A percentile compares a stretch with the other conserved stretches of the same genome.
These are phyloP conservation scores for Helotiales sp. DNA, from an alignment of 2,329 filamentous ascomycete genomes.

Conservation along the genomic window DNA sequence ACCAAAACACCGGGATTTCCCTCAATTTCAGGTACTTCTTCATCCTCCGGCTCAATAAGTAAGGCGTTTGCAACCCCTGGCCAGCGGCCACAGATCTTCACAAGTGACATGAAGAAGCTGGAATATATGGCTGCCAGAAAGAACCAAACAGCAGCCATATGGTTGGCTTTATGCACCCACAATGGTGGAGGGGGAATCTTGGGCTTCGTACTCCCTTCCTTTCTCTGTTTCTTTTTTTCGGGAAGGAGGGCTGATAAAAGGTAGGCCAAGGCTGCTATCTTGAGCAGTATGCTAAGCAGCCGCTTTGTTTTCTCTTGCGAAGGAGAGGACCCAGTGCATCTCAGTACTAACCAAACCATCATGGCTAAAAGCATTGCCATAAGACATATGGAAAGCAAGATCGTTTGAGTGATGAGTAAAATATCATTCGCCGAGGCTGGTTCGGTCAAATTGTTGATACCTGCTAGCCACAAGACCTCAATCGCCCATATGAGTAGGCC, in stretches of 20 bases:
- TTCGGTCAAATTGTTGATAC: not conserved
- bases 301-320: not conserved
- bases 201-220: not conserved
- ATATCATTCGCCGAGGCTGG: not conserved
- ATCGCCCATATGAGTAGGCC: not conserved
- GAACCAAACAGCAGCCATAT: not conserved
- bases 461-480: not conserved
- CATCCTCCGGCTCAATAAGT: not conserved
- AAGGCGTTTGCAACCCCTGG: not conserved
- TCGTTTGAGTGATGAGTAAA: not conserved
- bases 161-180: not conserved
- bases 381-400: not conserved
- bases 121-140: not conserved
- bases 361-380: not conserved
- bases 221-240: not conserved
- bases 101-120: not conserved
- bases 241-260: not conserved
- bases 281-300: not conserved
- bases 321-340: not conserved
- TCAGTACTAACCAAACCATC: not conserved
- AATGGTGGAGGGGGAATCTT: not conserved
- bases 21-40: not conserved
- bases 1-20: not conserved
- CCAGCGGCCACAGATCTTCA: not conserved
- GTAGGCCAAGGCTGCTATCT: not conserved